Percentiles rank a stretch among this genome's conserved stretches.
Evolutionary conservation across 257 asterid genomes (phyloP).

Genomic region (Solanum appendiculatum): DNA sequence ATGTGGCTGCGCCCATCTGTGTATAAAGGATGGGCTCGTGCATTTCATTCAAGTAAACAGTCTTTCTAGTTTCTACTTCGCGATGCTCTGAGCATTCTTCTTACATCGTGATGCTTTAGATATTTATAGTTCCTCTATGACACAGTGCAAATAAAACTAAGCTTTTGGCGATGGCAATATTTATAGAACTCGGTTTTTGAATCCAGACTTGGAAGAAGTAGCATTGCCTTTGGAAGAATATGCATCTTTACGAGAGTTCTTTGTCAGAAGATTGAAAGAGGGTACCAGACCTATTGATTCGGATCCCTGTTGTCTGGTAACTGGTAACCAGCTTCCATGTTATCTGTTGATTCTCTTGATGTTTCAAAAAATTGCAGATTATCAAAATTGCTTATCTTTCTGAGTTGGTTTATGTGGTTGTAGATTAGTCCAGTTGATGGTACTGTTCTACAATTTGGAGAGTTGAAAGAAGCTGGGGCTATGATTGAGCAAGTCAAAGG

Average conservation of each 20-base stretch:
- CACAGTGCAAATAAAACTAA: not conserved
- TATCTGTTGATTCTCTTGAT: slow-evolving; percentile 5
- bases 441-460: slow-evolving; percentile 70
- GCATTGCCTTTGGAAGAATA: slow-evolving; percentile 85
- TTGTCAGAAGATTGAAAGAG: slow-evolving; percentile 72
- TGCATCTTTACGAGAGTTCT: slow-evolving; percentile 63
- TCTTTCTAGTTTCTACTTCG: slow-evolving; percentile 3
- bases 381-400: not conserved
- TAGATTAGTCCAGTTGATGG: slow-evolving; percentile 98
- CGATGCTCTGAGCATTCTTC: not conserved
- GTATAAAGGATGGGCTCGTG: slow-evolving; percentile 89
- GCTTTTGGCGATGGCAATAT: not conserved
- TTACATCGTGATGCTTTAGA: not conserved
- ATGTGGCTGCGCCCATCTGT: slow-evolving; percentile 79
- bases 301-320: slow-evolving; percentile 84
- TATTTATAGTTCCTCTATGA: not conserved
- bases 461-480: slow-evolving; percentile 69
- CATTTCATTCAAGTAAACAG: slow-evolving; percentile 81
- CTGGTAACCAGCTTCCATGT: slow-evolving; percentile 60
- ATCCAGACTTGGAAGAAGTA: slow-evolving; percentile 74
- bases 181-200: not conserved
- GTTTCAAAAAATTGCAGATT: not conserved
- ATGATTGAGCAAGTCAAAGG: slow-evolving; percentile 99
- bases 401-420: slow-evolving; percentile 2
- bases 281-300: slow-evolving; percentile 72